Base-by-base conservation (phyloP, 139 green algal species). In the Tetratostichococcus sp. region DNA sequence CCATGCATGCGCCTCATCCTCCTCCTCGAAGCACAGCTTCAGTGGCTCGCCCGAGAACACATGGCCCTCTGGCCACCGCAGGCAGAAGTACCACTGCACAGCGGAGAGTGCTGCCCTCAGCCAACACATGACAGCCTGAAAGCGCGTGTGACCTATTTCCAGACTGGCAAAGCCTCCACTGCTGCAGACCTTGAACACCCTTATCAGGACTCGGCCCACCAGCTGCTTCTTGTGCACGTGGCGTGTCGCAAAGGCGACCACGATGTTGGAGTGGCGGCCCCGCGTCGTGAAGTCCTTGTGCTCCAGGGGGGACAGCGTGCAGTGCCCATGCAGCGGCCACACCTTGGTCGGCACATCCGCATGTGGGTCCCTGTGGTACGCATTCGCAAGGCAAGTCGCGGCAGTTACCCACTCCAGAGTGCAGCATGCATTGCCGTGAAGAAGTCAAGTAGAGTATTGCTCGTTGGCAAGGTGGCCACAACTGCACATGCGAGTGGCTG, bases 31-130 rank as follows among this genome's bases (percentile, higher is more conserved):
- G 43, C 66, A 50, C 23, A 78, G 58, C 26, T 68, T 73, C 21
- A 78, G 35, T 0, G 30, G 65, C 23, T 78, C 74, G 30, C 71
- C 67, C 22, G 59, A 39, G 65, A 73, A 78, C 25, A 69, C 35
- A 39, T 73, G 66, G 42, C 23, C 39, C 11, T 65, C 72, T n/a
- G 74, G 74, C 32, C 74, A 66, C 30, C 43, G 32, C 23, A 78
- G 35, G 23, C 31, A 58, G 67, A 78, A 78, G 43, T 58, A 68
- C 6, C 35, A 73, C 74, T 78, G 74, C 74, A 71, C 39, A 50
- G 39, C 39, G 8, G 8, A 22, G 8, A 50, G 39, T 50, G 39
- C 39, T 50, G 39, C 39, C n/a, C n/a, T n/a, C n/a, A n/a, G n/a
- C n/a, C n/a, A n/a, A n/a, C n/a, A n/a, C n/a, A n/a, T n/a, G n/a